Evolutionary conservation across 345 rosid genomes (phyloP), one percentile per base, ranked within the genome.

Genomic region (Hibiscus tridactylites): DNA sequence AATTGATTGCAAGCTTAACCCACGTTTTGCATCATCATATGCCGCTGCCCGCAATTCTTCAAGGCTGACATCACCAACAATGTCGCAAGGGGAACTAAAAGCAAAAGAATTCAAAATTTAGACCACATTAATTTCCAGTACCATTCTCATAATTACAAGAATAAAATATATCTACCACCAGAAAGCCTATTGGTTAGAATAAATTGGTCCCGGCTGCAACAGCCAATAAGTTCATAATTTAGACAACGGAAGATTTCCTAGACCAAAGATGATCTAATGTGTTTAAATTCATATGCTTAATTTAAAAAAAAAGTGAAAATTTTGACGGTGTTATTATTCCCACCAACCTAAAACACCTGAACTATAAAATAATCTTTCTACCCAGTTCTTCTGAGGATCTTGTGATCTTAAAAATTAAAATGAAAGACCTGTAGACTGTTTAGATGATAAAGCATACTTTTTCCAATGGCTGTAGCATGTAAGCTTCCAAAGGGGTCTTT

Each of bases 401-500:
- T 49, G 29, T 8, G 29, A 42, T 54, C 44, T 24, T 56, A 49
- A 28, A 28, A 59, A 37, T 37, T 37, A 37, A 37, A 37, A 37
- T 9, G 29, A 68, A 31, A 53, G 62, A 10, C 28, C 7, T 37
- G 63, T 4, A 37, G 47, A 64, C 2, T 68, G 54, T 24, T 37
- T 2, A 57, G 21, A 6, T 9, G 58, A 10, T 13, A 62, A 73
- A 65, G 58, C 88, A 79, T 84, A 94, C 98, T 80, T 75, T 83
- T 79, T 88, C 83, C 77, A 84, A 83, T 94, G 98, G 60, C 85
- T 80, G 62, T 94, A 94, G 78, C 98, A 90, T 10, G 98, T 91
- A 70, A 94, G 88, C 84, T 83, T 90, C 97, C 98, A 94, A 80
- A 88, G 76, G 9, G 97, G 97, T 70, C 87, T 87, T 85, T 92